A percentile compares a stretch with the other conserved stretches of the same genome.
These are phyloP conservation scores for Boletus subcaerulescens DNA, from an alignment of 768 basidiomycete genomes.

Conservation along the genomic window DNA sequence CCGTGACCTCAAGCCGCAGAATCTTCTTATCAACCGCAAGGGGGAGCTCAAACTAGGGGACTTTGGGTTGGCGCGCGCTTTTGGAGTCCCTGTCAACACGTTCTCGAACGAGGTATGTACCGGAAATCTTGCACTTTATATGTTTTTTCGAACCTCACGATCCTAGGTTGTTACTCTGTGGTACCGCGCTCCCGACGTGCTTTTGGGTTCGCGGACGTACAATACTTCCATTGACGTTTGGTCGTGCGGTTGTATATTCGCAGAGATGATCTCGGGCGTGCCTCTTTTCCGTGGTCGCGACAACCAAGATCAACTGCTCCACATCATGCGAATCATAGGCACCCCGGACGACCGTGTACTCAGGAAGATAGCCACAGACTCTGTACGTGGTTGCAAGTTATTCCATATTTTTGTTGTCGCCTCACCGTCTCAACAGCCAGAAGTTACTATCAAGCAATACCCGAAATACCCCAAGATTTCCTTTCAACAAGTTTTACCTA, in stretches of 20 bases:
- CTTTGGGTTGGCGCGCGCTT: slow-evolving; percentile 95
- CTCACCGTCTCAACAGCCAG: slow-evolving; percentile 52
- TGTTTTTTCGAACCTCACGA: slow-evolving; percentile 3
- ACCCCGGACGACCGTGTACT: slow-evolving; percentile 89
- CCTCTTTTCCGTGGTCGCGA: slow-evolving; percentile 96
- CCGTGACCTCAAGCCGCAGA: slow-evolving; percentile 97
- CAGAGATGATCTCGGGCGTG: slow-evolving; percentile 98
- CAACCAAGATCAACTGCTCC: slow-evolving; percentile 95
- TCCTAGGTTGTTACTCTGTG: slow-evolving; percentile 91
- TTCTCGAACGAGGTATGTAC: slow-evolving; percentile 87
- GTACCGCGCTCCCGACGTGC: slow-evolving; percentile 98
- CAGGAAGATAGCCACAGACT: slow-evolving; percentile 85
- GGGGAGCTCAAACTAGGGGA: slow-evolving; percentile 97
- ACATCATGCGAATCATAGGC: slow-evolving; percentile 96
- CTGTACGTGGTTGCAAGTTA: slow-evolving; percentile 47
- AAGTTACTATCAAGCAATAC: slow-evolving; percentile 79
- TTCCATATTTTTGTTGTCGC: not conserved
- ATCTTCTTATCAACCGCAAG: slow-evolving; percentile 94
- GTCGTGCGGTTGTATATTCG: slow-evolving; percentile 99
- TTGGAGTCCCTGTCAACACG: slow-evolving; percentile 98
- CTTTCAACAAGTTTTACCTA: slow-evolving; percentile 76
- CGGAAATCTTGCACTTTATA: not conserved
- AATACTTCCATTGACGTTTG: slow-evolving; percentile 98
- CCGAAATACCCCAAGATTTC: slow-evolving; percentile 85
- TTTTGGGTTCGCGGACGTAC: slow-evolving; percentile 95